Evolutionary conservation across 768 basidiomycete genomes (phyloP).

Genomic region (Sutorius australiensis): DNA sequence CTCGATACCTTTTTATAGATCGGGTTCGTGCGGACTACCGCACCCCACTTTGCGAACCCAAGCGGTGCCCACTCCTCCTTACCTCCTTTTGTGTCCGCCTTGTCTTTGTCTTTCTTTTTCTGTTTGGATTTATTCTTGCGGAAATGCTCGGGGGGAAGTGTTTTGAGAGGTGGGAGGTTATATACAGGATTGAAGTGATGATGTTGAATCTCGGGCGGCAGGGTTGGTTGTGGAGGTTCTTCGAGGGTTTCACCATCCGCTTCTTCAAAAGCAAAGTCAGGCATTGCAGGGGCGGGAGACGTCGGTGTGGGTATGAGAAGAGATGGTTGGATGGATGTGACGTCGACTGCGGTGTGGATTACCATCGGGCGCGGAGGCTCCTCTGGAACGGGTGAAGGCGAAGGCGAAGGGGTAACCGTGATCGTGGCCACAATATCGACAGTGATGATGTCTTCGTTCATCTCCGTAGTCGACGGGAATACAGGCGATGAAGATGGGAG

Average conservation of each 20-base stretch:
- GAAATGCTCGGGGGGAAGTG: slow-evolving; percentile 52
- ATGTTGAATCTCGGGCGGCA: slow-evolving; percentile 21
- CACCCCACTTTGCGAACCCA: slow-evolving; percentile 70
- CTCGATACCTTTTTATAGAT: slow-evolving; percentile 65
- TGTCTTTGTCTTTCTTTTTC: slow-evolving; percentile 52
- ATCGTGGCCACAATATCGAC: neutral
- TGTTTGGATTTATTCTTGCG: slow-evolving; percentile 48
- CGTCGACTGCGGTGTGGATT: slow-evolving; percentile 28
- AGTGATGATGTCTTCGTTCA: neutral
- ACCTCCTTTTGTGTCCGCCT: slow-evolving; percentile 47
- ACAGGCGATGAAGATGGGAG: slow-evolving; percentile 23
- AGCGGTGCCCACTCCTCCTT: slow-evolving; percentile 63
- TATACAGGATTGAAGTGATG: slow-evolving; percentile 46
- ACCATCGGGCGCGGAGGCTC: slow-evolving; percentile 15
- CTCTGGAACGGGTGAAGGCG: slow-evolving; percentile 2
- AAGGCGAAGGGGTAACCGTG: neutral
- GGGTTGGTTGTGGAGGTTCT: slow-evolving; percentile 12
- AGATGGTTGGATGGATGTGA: slow-evolving; percentile 23
- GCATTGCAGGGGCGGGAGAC: slow-evolving; percentile 29
- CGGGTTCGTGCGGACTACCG: slow-evolving; percentile 72
- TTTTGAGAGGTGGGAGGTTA: slow-evolving; percentile 51
- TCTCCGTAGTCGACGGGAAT: neutral
- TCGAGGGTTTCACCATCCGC: slow-evolving; percentile 26
- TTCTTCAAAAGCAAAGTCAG: slow-evolving; percentile 33
- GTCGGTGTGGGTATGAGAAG: slow-evolving; percentile 37